These are phyloP conservation scores for Eutypella sp. DNA, from an alignment of 2,329 filamentous ascomycete species.

Conservation along the genomic window DNA sequence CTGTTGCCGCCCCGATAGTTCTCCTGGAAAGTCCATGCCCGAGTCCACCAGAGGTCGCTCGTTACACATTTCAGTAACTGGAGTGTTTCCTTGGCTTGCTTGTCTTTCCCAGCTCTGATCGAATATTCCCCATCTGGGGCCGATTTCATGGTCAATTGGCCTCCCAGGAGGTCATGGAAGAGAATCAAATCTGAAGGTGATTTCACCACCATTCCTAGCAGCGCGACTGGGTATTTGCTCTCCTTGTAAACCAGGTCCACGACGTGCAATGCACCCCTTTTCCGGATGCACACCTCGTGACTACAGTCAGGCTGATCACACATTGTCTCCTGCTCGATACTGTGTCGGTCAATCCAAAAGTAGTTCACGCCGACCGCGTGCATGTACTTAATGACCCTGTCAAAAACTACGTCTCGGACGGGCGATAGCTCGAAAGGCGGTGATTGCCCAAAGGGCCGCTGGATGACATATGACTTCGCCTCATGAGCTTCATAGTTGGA, in stretches of 20 bases:
- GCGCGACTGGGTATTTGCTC: slow-evolving; percentile 4
- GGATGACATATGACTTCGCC: neutral
- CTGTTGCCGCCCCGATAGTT: slow-evolving; percentile 22
- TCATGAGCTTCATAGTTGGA: neutral
- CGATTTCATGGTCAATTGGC: neutral
- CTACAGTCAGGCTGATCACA: neutral
- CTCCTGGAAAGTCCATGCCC: slow-evolving; percentile 30
- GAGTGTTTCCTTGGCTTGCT: no score
- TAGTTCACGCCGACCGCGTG: neutral
- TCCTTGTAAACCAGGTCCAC: slow-evolving; percentile 7
- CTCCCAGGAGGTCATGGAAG: neutral
- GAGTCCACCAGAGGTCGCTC: slow-evolving; percentile 23
- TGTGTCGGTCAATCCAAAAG: slow-evolving; percentile 9
- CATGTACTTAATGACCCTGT: slow-evolving; percentile 7
- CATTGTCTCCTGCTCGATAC: slow-evolving; percentile 1
- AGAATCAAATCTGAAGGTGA: neutral
- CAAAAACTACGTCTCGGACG: slow-evolving; percentile 5
- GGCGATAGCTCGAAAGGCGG: neutral
- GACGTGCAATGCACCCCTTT: slow-evolving; percentile 1
- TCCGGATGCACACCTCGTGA: neutral
- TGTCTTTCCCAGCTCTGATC: neutral
- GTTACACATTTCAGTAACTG: slow-evolving; percentile 7
- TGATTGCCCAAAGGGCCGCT: no score
- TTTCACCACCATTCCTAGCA: slow-evolving; percentile 1
- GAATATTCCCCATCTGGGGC: neutral